Conservation (phyloP, 148 eudicot species). For the Rhododendron williamsianum region DNA sequence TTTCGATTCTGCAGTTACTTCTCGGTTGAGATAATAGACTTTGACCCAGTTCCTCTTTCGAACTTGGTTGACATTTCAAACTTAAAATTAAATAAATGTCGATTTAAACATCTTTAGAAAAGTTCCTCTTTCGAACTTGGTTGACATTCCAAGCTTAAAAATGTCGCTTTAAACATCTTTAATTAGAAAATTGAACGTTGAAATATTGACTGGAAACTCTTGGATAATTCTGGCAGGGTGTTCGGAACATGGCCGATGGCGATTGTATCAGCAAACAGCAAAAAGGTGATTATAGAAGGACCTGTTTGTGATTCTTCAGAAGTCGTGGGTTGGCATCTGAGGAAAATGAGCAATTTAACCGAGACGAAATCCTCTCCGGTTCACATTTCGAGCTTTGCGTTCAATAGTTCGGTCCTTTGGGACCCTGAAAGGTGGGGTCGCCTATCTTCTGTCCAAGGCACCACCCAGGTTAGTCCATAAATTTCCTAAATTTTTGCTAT, state of each 20-base stretch:
- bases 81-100: background rate
- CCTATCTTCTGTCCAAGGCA: constrained; percentile 51
- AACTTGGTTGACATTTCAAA: background rate
- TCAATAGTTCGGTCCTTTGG: constrained; percentile 95
- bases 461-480: constrained; percentile 53
- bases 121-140: background rate
- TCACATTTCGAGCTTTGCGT: constrained; percentile 78
- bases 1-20: background rate
- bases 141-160: background rate
- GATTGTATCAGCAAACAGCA: constrained; percentile 49
- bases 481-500: background rate
- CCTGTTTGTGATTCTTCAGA: constrained; percentile 76
- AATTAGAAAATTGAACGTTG: no score
- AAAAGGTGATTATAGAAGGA: constrained; percentile 67
- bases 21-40: background rate
- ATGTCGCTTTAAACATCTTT: no score
- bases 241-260: constrained; percentile 94
- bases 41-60: background rate
- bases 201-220: background rate
- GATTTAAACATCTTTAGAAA: background rate
- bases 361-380: constrained; percentile 28
- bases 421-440: constrained; percentile 99
- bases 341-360: constrained; percentile 32
- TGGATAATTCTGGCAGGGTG: constrained; percentile 40
- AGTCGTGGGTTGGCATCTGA: constrained; percentile 84